Percentiles rank a stretch among this genome's conserved stretches.
Conservation (phyloP, 139 green algal genomes). For the Spirogloea muscicola region DNA sequence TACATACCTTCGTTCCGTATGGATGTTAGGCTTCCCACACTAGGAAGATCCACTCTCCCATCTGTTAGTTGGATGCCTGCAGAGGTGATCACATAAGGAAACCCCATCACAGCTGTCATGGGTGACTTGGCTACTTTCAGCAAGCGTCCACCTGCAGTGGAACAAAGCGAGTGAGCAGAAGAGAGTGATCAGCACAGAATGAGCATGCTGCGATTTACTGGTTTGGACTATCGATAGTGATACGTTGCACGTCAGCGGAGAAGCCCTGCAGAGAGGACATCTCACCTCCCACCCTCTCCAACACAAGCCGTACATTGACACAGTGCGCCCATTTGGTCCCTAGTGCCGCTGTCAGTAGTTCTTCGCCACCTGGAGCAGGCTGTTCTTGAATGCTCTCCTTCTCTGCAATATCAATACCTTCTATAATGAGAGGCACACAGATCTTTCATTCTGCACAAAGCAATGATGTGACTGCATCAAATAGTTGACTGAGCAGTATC, state of each 20-base stretch:
- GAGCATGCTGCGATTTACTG: too few species aligned
- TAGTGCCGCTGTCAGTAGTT: slow-evolving; percentile 69
- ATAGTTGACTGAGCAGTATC: too few species aligned
- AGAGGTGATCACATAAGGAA: slow-evolving; percentile 17
- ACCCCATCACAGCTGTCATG: slow-evolving; percentile 25
- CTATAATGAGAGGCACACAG: too few species aligned
- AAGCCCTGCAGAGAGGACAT: background rate
- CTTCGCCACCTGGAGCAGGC: too few species aligned
- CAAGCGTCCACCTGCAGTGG: slow-evolving; percentile 14
- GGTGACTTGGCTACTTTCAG: slow-evolving; percentile 32
- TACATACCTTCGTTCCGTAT: too few species aligned
- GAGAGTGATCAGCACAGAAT: background rate
- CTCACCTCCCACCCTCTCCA: slow-evolving; percentile 51
- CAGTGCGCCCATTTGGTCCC: slow-evolving; percentile 86
- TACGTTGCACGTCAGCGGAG: background rate
- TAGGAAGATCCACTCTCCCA: too few species aligned
- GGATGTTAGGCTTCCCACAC: too few species aligned
- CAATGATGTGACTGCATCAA: too few species aligned
- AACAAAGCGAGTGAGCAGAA: background rate
- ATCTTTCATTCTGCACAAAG: too few species aligned
- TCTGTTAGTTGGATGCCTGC: slow-evolving; percentile 38
- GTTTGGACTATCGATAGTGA: background rate
- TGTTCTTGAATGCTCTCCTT: too few species aligned
- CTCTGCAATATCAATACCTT: too few species aligned
- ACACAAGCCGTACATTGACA: slow-evolving; percentile 82